Evolutionary conservation across 768 basidiomycete genomes (phyloP), one percentile per base, ranked within the genome.

Genomic region (Nidula microcarpa): DNA sequence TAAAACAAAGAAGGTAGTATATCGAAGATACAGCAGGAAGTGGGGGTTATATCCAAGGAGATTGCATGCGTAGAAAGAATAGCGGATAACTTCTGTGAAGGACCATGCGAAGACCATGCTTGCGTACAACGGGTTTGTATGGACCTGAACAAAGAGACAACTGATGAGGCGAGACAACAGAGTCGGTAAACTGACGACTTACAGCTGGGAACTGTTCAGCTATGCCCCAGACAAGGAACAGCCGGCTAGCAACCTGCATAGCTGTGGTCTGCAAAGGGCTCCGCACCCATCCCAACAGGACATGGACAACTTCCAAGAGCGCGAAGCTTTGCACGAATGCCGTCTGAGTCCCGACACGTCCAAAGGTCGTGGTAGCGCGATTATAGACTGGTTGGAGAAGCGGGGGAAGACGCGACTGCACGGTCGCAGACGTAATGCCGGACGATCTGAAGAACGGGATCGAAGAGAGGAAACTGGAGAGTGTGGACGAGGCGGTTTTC

Each of bases 31-130:
- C 23, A 85, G 71, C 43, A 91, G 79, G 13, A 68, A 33, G 17
- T 77, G 68, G 8, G 75, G 71, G 59, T 84, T 80, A 60, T 65
- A 58, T 5, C 82, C 81, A 41, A 90, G 56, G 4, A 96, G 78
- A 43, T 74, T 76, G 61, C 77, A 72, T 1, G 88, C 86, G 68
- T 98, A 99, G 76, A 87, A 96, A 7, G 82, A 65, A 71, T 98
- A 98, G 33, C 97, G 91, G 53, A 95, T 84, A 46, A 95, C 82
- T 70, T 99, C 97, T 13, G 94, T 91, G 49, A 86, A 55, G 0
- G 91, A 87, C 97, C 97, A 98, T 0, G 95, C 89, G 55, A 96
- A 69, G 51, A 98, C 80, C 93, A 98, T 96, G 48, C 87, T 85
- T 5, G 91, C 81, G 74, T 91, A 98, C 30, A 94, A 65, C 3